Evolutionary conservation across 192 early-diverging fungal genomes (phyloP).

Genomic region (Backusella psychrophila): DNA sequence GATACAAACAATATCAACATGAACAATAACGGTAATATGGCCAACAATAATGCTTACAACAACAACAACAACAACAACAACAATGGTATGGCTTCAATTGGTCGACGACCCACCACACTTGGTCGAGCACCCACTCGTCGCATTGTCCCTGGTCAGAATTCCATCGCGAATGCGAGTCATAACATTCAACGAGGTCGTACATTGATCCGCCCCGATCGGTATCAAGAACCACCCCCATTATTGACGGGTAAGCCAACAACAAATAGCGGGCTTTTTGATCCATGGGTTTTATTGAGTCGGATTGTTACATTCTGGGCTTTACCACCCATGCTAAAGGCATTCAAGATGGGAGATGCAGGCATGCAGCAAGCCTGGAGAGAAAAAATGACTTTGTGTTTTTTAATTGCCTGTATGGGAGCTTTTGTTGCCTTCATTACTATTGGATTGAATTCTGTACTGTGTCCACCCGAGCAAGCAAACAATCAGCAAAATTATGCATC

Average conservation of each 20-base stretch:
- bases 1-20: neutral
- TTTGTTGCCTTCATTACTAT: conserved; percentile 84
- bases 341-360: conserved; percentile 53
- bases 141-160: conserved; percentile 32
- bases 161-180: conserved; percentile 44
- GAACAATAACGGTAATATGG: neutral
- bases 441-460: conserved; percentile 61
- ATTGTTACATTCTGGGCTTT: conserved; percentile 72
- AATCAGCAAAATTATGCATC: conserved; percentile 51
- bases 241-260: conserved; percentile 53
- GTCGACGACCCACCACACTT: conserved; percentile 23
- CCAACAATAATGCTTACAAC: neutral
- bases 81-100: neutral
- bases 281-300: conserved; percentile 69
- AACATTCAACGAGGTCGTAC: conserved; percentile 70
- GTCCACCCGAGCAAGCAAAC: conserved; percentile 49
- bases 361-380: conserved; percentile 87
- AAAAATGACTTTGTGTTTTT: conserved; percentile 74
- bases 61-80: neutral
- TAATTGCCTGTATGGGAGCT: conserved; percentile 78
- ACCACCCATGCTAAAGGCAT: conserved; percentile 53
- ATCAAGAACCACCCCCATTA: conserved; percentile 64
- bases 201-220: conserved; percentile 68
- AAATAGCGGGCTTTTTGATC: conserved; percentile 39
- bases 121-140: conserved; percentile 40